Conservation (phyloP, 1,284 basidiomycete species). For the Bjerkandera adusta region DNA sequence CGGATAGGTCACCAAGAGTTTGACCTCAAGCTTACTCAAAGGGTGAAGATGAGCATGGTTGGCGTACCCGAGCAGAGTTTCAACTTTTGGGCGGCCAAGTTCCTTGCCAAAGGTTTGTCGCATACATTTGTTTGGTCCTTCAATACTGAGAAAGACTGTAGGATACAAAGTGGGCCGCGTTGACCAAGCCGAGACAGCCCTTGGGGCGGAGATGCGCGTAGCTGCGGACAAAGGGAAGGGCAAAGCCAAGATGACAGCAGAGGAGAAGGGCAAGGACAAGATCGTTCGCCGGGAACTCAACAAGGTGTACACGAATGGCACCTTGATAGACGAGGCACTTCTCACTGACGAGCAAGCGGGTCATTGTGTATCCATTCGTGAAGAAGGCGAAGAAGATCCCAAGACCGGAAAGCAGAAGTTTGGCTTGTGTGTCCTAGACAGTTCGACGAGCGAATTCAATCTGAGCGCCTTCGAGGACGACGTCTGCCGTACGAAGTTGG, state of each 20-base stretch:
- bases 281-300: slow-evolving; percentile 88
- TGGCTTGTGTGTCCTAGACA: slow-evolving; percentile 94
- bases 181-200: slow-evolving; percentile 94
- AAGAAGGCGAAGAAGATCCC: slow-evolving; percentile 40
- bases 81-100: slow-evolving; percentile 90
- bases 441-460: slow-evolving; percentile 95
- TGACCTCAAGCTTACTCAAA: slow-evolving; percentile 86
- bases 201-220: slow-evolving; percentile 79
- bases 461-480: slow-evolving; percentile 92
- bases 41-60: slow-evolving; percentile 99
- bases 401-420: slow-evolving; percentile 60
- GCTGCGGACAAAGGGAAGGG: slow-evolving; percentile 68
- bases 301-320: slow-evolving; percentile 97
- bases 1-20: slow-evolving; percentile 89
- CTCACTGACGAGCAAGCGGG: slow-evolving; percentile 93
- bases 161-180: slow-evolving; percentile 98
- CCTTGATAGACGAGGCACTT: slow-evolving; percentile 89
- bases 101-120: slow-evolving; percentile 68
- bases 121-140: not conserved
- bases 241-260: slow-evolving; percentile 46
- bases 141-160: too few relatives aligned
- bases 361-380: slow-evolving; percentile 92
- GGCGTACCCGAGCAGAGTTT: slow-evolving; percentile 96
- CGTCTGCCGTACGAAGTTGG: slow-evolving; percentile 86
- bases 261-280: slow-evolving; percentile 58